Base-by-base conservation (phyloP, 2,329 filamentous ascomycete species). In the Colletotrichum spaethianum region DNA sequence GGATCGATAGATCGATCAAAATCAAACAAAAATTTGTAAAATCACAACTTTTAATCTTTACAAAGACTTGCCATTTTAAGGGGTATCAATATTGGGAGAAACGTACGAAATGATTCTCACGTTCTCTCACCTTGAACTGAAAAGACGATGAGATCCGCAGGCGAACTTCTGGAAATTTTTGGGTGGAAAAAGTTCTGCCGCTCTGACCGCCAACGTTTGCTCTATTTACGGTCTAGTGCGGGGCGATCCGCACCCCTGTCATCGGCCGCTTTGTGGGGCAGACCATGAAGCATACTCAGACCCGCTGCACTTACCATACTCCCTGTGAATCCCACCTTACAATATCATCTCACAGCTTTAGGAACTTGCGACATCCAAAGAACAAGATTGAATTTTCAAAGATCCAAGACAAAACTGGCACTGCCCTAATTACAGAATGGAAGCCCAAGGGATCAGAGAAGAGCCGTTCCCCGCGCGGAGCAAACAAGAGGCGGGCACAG, bases 391-490 rank as follows among this genome's bases (percentile, higher is more conserved):
- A 14, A 16, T 40, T 40, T 3, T 40, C 18, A 5, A 7, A n/a
- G 36, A 26, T 16, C 11, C 33, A 14, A 57, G 33, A n/a, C 23
- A 23, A 26, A 7, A 38, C 20, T 9, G 7, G 5, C 20, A 33
- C n/a, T 11, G 2, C 26, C 1, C 1, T 8, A 18, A 23, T 40
- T 44, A 50, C 62, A 72, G 33, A n/a, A 88, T 85, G 87, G 82
- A 80, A 53, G 76, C 76, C 26, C 79, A 75, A 36, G 83, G 83
- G 23, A 78, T 89, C 18, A 81, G 82, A 48, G 79, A 84, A 55
- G 86, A 89, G n/a, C 83, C 89, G 0, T 98, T 94, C 77, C 93
- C 94, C 20, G 93, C 91, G 4, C 83, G 85, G 14, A 92, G 90
- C 2, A 91, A 88, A 63, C 86, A 87, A 73, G 86, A 86, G 18